Conservation (phyloP, 306 rosid species). For the Trifolium repens region DNA sequence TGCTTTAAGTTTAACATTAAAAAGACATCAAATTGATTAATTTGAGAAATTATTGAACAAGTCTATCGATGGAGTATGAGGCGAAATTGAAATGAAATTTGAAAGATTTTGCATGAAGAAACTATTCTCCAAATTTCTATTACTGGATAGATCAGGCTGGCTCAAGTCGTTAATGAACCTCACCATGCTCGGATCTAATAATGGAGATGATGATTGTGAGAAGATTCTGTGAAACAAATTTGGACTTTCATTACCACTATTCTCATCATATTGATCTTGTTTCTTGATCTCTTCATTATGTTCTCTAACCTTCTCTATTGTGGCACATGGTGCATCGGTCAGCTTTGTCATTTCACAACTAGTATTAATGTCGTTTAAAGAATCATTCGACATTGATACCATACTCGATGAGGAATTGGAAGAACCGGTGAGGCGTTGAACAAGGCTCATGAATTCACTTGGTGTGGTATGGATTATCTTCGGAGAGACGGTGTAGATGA, state of each 20-base stretch:
- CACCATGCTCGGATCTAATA: conserved; percentile 41
- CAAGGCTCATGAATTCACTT: conserved; percentile 64
- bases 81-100: conserved; percentile 56
- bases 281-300: conserved; percentile 10
- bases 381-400: background rate
- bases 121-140: conserved; percentile 56
- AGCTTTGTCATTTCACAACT: background rate
- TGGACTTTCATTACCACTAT: background rate
- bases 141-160: conserved; percentile 44
- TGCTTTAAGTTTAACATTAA: background rate
- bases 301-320: conserved; percentile 39
- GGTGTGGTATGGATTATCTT: conserved; percentile 73
- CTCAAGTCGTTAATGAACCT: conserved; percentile 65
- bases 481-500: conserved; percentile 72
- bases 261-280: background rate
- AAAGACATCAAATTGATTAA: background rate
- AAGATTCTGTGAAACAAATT: background rate
- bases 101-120: conserved; percentile 63
- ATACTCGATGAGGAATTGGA: conserved; percentile 13
- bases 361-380: background rate
- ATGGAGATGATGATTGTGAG: conserved; percentile 29
- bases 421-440: conserved; percentile 70
- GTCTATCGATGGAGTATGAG: conserved; percentile 49
- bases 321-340: background rate
- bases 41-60: conserved; percentile 65